Evolutionary conservation across 345 rosid species (phyloP), one percentile per base, ranked within the genome.

Genomic region (Eucalyptus tenuipes): DNA sequence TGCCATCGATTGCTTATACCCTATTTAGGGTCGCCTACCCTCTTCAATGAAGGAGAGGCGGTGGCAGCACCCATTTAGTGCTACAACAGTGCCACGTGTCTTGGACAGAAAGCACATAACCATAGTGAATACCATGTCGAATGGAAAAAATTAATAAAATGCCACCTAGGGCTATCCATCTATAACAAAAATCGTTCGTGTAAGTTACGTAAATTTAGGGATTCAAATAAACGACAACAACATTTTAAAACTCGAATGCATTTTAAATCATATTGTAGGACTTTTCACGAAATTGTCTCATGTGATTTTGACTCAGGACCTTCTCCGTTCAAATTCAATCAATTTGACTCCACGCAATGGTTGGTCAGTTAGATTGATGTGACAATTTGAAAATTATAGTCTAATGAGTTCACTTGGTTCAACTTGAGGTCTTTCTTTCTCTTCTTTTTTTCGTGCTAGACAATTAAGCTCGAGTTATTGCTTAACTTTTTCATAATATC

Each of bases 181-280:
- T n/a, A n/a, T 64, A n/a, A 64, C 4, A 7, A 7, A 64, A 64
- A n/a, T 0, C 20, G 1, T 37, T 18, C 2, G 1, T 24, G 14
- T 10, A 5, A 71, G 25, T 71, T 71, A 18, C 7, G 81, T 20
- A 71, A 71, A 3, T 20, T 71, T 33, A 33, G 27, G 4, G 20
- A 37, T 2, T 18, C 8, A 71, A 37, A 37, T 40, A 20, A 71
- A 71, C 0, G 4, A 10, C 2, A 5, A 18, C 1, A 16, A 37
- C 6, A 3, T 37, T 71, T 18, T 18, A 5, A 37, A 71, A 75
- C 5, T 2, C 14, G 5, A 75, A 3, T 75, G 29, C 15, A 1
- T 4, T 18, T 75, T 10, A 18, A 75, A 37, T 71, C 2, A 37
- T 0, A 37, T 18, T 33, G 10, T 37, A 75, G 47, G 45, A 1